These are phyloP conservation scores for Wickerhamiella nectarea DNA, from an alignment of 805 yeast genomes.

Conservation along the genomic window DNA sequence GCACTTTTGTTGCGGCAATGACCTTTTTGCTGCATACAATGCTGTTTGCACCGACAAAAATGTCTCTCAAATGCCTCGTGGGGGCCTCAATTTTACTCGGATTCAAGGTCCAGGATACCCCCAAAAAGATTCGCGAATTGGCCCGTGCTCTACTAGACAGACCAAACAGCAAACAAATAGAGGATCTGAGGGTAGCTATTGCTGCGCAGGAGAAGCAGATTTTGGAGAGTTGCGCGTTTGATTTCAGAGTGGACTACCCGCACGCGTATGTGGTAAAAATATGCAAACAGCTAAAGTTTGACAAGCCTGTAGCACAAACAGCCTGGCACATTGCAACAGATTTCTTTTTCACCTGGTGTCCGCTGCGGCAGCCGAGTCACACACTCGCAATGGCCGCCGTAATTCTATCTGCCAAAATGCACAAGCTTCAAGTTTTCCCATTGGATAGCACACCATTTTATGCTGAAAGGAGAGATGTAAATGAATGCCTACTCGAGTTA, in stretches of 20 bases:
- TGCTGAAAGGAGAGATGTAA: constrained; percentile 23
- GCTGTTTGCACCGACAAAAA: constrained; percentile 30
- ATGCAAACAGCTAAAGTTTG: constrained; percentile 38
- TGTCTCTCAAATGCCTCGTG: constrained; percentile 1
- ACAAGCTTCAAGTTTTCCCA: constrained; percentile 22
- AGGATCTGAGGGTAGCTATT: constrained; percentile 9
- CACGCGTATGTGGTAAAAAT: constrained; percentile 54
- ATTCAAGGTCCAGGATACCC: constrained; percentile 69
- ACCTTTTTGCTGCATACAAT: constrained; percentile 59
- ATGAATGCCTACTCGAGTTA: constrained; percentile 42
- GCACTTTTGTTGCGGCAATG: constrained; percentile 58
- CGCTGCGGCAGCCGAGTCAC: constrained; percentile 61
- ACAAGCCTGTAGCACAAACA: constrained; percentile 36
- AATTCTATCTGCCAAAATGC: constrained; percentile 42
- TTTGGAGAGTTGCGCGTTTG: constrained; percentile 66
- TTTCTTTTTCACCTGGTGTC: constrained; percentile 51
- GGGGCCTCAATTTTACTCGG: constrained; percentile 53
- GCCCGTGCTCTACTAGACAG: neutral
- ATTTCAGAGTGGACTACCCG: constrained; percentile 53
- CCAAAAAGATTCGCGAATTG: constrained; percentile 36
- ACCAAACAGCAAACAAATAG: constrained; percentile 6
- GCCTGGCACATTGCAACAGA: constrained; percentile 75
- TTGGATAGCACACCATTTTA: constrained; percentile 21
- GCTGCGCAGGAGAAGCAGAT: constrained; percentile 54
- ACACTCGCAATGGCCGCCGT: constrained; percentile 57